Evolutionary conservation across 2,329 filamentous ascomycete genomes (phyloP), one percentile per base, ranked within the genome.

Genomic region (Talaromyces sp.): DNA sequence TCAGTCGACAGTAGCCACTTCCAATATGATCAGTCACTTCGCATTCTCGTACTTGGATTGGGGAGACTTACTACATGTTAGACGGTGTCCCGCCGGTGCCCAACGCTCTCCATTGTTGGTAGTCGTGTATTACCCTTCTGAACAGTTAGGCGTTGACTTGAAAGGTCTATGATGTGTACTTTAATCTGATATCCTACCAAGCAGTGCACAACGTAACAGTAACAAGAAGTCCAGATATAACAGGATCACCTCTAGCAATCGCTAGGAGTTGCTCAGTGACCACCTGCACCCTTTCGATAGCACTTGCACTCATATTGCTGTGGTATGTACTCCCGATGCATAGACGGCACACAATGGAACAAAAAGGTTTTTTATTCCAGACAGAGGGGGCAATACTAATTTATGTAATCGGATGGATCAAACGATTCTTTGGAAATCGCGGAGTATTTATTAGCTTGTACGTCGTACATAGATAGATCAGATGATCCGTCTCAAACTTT

Each of bases 1-100:
- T 59, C 60, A 66, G 62, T n/a, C 64, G 60, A 9, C 31, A 62
- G 50, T 66, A 66, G 33, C 64, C 64, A 37, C 64, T 66, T 57
- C 9, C 22, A 1, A 16, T 31, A 64, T 45, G 5, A 3, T 11
- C 39, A 22, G 35, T 10, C 27, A 27, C 6, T 22, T 19, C 13
- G 3, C 13, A 14, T 49, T 35, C 13, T 14, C 16, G 41, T 11
- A 4, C 24, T 13, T 13, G 19, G n/a, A 11, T 31, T 16, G 1
- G 7, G 9, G 41, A 58, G 4, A 52, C 64, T 59, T 24, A 66
- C 64, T 50, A 49, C 14, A 62, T 41, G 37, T 66, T 66, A 11
- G 60, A 54, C 52, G 52, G 64, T n/a, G 60, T 58, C 2, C 64
- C 64, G 16, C 64, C 59, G 4, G 64, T 66, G 39, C 64, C 64